Base-by-base conservation (phyloP, 1,284 basidiomycete species). In the Rhodofomes roseus region DNA sequence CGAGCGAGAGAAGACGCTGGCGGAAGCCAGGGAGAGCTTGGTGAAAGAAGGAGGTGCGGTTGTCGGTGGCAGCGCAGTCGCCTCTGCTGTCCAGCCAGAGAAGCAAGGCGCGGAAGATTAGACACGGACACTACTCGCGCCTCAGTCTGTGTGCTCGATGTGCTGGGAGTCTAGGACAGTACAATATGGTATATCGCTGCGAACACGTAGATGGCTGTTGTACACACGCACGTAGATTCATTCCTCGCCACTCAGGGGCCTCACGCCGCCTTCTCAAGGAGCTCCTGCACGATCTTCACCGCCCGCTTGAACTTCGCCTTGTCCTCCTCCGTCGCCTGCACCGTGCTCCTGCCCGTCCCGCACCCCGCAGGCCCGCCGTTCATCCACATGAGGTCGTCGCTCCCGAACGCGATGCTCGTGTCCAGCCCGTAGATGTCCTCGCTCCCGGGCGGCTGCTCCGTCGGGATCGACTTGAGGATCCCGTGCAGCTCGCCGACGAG, bases 371-470 rank as follows among this genome's bases (percentile, higher is more conserved):
- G 86, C 0, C 83, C 86, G 14, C 80, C 81, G 68, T 89, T 89
- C 59, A 64, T 67, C 87, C 87, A 89, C 69, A 75, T 62, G 22
- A 89, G 68, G 63, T 83, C 82, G 0, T 81, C 81, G 57, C 79
- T 81, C 9, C 79, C 80, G 74, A 81, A 89, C 9, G 80, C 74
- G 63, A 92, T 90, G 69, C 85, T 83, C 16, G 79, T 87, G 68
- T 90, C 79, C 62, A 84, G 60, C 0, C 84, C 85, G 65, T 92
- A 92, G 58, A 90, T 85, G 66, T 91, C 89, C 66, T 86, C 71
- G 58, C 79, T 82, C 1, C 85, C 86, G 0, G 81, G 80, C 2
- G 84, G 85, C 2, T 71, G 66, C 69, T 90, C 89, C 1, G 74
- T 80, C 40, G 86, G 82, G 58, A 89, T 66, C 1, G 66, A 63